phyloP scores from a whole-genome alignment of 2,329 filamentous ascomycete species.

The Coniochaeta ligniaria region DNA sequence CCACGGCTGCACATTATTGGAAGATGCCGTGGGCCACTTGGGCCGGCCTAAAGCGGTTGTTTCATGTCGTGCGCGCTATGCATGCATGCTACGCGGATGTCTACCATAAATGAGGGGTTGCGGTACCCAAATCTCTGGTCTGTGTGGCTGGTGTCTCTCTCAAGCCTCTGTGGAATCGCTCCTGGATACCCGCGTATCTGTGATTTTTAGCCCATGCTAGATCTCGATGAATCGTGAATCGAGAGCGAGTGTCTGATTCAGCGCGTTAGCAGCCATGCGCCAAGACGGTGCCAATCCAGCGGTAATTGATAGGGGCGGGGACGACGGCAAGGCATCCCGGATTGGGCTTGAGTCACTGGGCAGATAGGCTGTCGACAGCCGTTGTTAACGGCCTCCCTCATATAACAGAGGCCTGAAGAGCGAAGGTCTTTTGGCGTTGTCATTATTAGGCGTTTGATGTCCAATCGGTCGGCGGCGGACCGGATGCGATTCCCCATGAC shows the following conservation, averaged over 20 bases:
- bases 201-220: not conserved
- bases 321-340: not conserved
- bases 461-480: not conserved
- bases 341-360: not conserved
- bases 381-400: too few species aligned
- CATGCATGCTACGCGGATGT: not conserved
- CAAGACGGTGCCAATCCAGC: not conserved
- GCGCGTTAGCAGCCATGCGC: not conserved
- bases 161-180: too few species aligned
- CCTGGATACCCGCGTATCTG: not conserved
- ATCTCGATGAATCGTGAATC: not conserved
- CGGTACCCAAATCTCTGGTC: not conserved
- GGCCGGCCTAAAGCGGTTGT: not conserved
- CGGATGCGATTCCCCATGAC: not conserved
- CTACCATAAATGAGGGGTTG: not conserved
- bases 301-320: not conserved
- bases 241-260: too few species aligned
- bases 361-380: too few species aligned
- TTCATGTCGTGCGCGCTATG: constrained; percentile 1
- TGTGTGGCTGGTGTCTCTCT: too few species aligned
- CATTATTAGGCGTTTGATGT: not conserved
- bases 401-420: not conserved
- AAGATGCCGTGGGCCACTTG: not conserved
- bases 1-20: not conserved
- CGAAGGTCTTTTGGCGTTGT: not conserved